phyloP scores from a whole-genome alignment of 306 rosid genomes.

The Vicia faba region DNA sequence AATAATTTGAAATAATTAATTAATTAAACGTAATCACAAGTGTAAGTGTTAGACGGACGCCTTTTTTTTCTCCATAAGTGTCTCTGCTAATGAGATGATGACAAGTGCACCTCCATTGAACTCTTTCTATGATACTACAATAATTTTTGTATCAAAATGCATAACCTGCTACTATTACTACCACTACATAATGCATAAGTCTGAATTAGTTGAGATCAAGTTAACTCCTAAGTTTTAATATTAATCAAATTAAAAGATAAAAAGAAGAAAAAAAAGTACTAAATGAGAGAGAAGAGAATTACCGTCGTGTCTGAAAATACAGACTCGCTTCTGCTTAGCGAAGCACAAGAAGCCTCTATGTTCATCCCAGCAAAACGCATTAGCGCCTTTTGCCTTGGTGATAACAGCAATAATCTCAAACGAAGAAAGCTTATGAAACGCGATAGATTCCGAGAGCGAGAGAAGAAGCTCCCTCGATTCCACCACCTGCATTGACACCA shows the following conservation, averaged over 20 bases:
- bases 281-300: background rate
- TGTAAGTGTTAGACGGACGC: no score
- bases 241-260: background rate
- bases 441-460: constrained; percentile 86
- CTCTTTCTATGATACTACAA: background rate
- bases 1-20: no score
- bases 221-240: background rate
- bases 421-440: constrained; percentile 78
- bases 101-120: background rate
- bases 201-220: background rate
- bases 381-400: constrained; percentile 93
- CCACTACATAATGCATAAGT: background rate
- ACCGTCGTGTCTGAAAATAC: constrained; percentile 94
- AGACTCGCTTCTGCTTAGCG: constrained; percentile 84
- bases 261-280: background rate
- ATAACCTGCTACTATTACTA: background rate
- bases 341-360: constrained; percentile 88
- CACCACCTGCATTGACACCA: constrained; percentile 73
- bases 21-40: no score
- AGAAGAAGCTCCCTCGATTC: constrained; percentile 77
- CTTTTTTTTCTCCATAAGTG: no score
- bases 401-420: constrained; percentile 82
- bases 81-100: no score
- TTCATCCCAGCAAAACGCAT: constrained; percentile 84
- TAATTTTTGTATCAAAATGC: background rate